Conservation (phyloP, 805 yeast genomes). For the Candida qinlingensis region DNA sequence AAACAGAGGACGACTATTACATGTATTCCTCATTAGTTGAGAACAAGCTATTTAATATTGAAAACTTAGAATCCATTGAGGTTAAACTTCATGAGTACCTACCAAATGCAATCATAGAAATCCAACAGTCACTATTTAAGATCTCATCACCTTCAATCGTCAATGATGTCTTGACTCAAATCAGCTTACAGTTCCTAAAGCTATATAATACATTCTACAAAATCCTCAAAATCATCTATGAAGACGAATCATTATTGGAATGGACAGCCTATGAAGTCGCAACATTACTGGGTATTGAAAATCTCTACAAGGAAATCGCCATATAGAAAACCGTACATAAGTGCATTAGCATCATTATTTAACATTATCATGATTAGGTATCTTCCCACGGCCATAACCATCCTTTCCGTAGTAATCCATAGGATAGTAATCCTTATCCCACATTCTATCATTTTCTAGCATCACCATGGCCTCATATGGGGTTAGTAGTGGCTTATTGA, state of each 20-base stretch:
- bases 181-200: constrained; percentile 43
- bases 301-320: constrained; percentile 14
- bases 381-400: constrained; percentile 86
- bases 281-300: constrained; percentile 66
- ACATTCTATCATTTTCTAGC: constrained; percentile 63
- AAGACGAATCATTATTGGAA: constrained; percentile 32
- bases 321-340: not conserved
- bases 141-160: constrained; percentile 60
- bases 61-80: constrained; percentile 39
- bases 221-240: constrained; percentile 30
- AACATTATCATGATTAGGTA: constrained; percentile 43
- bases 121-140: constrained; percentile 51
- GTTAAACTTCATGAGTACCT: constrained; percentile 43
- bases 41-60: constrained; percentile 47
- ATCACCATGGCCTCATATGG: constrained; percentile 96
- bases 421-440: constrained; percentile 69
- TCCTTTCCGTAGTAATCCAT: constrained; percentile 92
- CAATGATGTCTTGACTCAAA: constrained; percentile 45
- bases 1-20: constrained; percentile 52
- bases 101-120: constrained; percentile 57
- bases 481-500: constrained; percentile 82
- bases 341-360: not conserved
- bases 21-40: constrained; percentile 63
- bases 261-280: constrained; percentile 61
- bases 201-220: constrained; percentile 33